Conservation (phyloP, 2,329 filamentous ascomycete species). For the Pochonia chlamydosporia region DNA sequence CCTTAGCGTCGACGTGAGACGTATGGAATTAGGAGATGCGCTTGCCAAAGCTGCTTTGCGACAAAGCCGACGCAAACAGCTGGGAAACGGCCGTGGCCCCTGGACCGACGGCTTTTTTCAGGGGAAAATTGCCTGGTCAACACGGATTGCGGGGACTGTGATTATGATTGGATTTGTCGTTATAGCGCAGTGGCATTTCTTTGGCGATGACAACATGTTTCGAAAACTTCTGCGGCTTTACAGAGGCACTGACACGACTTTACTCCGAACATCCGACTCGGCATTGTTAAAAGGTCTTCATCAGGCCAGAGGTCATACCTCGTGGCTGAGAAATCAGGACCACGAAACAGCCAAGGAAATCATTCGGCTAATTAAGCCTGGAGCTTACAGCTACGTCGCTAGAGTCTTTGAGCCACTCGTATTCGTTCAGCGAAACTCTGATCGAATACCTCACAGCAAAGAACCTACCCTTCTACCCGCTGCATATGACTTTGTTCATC, state of each 20-base stretch:
- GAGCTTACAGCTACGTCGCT: conserved; percentile 65
- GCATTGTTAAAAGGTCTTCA: conserved; percentile 57
- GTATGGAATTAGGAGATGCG: conserved; percentile 70
- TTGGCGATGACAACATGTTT: conserved; percentile 49
- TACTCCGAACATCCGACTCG: conserved; percentile 24
- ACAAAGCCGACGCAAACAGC: conserved; percentile 22
- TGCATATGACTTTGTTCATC: conserved; percentile 60
- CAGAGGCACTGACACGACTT: conserved; percentile 10
- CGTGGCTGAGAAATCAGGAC: conserved; percentile 73
- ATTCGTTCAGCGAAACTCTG: conserved; percentile 63
- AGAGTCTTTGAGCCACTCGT: conserved; percentile 69
- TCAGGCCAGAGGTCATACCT: conserved; percentile 67
- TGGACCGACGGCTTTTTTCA: conserved; percentile 59
- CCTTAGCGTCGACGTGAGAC: conserved; percentile 70
- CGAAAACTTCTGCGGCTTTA: conserved; percentile 20
- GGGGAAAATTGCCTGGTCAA: conserved; percentile 62
- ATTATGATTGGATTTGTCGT: conserved; percentile 68
- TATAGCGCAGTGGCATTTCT: conserved; percentile 73
- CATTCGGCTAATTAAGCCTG: conserved; percentile 69
- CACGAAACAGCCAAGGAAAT: conserved; percentile 73
- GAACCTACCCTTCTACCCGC: conserved; percentile 30
- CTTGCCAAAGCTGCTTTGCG: conserved; percentile 51
- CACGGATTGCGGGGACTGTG: conserved; percentile 67
- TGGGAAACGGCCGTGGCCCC: conserved; percentile 16
- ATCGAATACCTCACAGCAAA: conserved; percentile 51